Conservation (phyloP, 495 filamentous ascomycete species). For the Penicillium paxilli region DNA sequence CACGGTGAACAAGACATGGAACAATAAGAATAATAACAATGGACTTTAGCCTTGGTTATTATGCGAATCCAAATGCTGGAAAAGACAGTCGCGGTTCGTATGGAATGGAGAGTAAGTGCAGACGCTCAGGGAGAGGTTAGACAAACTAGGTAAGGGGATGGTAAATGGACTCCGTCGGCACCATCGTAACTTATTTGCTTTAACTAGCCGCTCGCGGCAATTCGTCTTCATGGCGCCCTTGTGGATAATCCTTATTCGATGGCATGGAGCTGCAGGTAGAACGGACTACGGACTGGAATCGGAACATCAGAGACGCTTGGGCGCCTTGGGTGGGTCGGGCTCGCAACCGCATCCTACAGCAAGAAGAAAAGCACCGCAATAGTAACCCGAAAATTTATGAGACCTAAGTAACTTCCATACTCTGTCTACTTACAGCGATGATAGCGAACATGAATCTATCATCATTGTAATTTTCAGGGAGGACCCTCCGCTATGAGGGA, state of each 20-base stretch:
- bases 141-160: not conserved
- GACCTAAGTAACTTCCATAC: too few species aligned
- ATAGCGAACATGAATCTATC: too few species aligned
- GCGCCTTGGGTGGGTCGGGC: too few species aligned
- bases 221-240: not conserved
- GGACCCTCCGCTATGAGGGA: too few species aligned
- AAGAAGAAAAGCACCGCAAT: too few species aligned
- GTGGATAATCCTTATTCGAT: not conserved
- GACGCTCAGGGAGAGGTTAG: not conserved
- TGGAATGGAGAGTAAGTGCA: not conserved
- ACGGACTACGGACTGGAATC: too few species aligned
- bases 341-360: too few species aligned
- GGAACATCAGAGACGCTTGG: too few species aligned
- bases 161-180: not conserved
- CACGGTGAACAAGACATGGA: not conserved
- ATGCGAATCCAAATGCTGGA: not conserved
- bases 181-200: not conserved
- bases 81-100: not conserved
- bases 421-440: too few species aligned
- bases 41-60: not conserved
- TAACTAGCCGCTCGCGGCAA: not conserved
- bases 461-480: too few species aligned
- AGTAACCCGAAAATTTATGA: too few species aligned
- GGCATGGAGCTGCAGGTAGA: not conserved
- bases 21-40: not conserved